Percentiles rank a stretch among this genome's conserved stretches.
These are phyloP conservation scores for Colletotrichum scovillei DNA, from an alignment of 2,329 filamentous ascomycete species.

Conservation along the genomic window DNA sequence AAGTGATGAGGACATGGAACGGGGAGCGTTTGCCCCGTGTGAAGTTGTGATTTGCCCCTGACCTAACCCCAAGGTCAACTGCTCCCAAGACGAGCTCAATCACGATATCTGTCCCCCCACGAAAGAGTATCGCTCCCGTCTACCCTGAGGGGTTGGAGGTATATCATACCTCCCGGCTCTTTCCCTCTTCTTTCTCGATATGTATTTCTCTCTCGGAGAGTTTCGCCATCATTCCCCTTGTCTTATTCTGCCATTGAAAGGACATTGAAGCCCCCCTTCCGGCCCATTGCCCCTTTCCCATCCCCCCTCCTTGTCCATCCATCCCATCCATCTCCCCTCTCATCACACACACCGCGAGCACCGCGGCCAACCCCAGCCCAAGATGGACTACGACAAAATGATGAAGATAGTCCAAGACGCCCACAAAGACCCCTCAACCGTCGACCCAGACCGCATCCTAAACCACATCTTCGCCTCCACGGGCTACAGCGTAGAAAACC, in stretches of 20 bases:
- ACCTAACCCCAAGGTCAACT: background rate
- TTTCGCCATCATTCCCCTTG: background rate
- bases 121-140: too few species aligned
- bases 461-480: background rate
- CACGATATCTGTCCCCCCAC: background rate
- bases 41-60: background rate
- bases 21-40: background rate
- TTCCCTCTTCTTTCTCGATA: background rate
- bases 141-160: background rate
- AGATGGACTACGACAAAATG: background rate
- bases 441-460: background rate
- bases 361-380: background rate
- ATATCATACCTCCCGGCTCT: background rate
- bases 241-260: background rate
- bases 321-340: background rate
- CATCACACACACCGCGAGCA: background rate
- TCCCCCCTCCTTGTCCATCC: background rate
- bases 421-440: background rate
- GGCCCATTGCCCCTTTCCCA: background rate
- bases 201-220: background rate
- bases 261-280: background rate
- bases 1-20: background rate
- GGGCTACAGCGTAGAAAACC: slow-evolving; percentile 1
- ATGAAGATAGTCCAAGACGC: background rate
- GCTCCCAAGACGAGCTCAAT: background rate